Evolutionary conservation across 2,329 filamentous ascomycete genomes (phyloP).

Genomic region (Pestalotiopsis fici): DNA sequence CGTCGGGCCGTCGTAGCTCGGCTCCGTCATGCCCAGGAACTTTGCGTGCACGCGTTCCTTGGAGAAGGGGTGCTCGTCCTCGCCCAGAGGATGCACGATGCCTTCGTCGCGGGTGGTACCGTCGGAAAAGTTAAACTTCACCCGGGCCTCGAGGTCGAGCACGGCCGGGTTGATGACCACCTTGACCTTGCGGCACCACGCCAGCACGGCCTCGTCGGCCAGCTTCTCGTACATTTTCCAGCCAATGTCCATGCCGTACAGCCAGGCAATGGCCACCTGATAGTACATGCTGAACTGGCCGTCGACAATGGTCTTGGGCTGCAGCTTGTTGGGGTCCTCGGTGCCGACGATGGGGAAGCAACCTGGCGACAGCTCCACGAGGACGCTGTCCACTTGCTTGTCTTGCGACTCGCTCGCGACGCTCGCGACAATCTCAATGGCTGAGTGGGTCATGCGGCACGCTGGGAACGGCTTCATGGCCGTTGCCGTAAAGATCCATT

Average conservation of each 20-base stretch:
- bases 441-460: constrained; percentile 27
- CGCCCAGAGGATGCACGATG: constrained; percentile 19
- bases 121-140: constrained; percentile 16
- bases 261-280: constrained; percentile 26
- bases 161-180: constrained; percentile 16
- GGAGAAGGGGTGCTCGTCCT: constrained; percentile 21
- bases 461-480: constrained; percentile 26
- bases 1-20: constrained; percentile 16
- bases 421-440: constrained; percentile 24
- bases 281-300: constrained; percentile 30
- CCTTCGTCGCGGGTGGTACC: constrained; percentile 15
- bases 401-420: constrained; percentile 13
- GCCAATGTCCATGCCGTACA: constrained; percentile 21
- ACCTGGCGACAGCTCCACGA: constrained; percentile 19
- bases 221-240: constrained; percentile 26
- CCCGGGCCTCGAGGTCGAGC: constrained; percentile 14
- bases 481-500: constrained; percentile 23
- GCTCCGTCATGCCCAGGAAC: constrained; percentile 20
- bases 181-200: constrained; percentile 20
- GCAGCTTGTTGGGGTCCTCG: constrained; percentile 21
- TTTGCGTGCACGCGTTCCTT: constrained; percentile 21
- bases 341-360: constrained; percentile 22
- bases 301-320: constrained; percentile 26
- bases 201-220: constrained; percentile 16
- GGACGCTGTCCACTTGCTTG: constrained; percentile 16